phyloP scores from a whole-genome alignment of 2,329 filamentous ascomycete genomes.

The Gnomoniopsis smithogilvyi region DNA sequence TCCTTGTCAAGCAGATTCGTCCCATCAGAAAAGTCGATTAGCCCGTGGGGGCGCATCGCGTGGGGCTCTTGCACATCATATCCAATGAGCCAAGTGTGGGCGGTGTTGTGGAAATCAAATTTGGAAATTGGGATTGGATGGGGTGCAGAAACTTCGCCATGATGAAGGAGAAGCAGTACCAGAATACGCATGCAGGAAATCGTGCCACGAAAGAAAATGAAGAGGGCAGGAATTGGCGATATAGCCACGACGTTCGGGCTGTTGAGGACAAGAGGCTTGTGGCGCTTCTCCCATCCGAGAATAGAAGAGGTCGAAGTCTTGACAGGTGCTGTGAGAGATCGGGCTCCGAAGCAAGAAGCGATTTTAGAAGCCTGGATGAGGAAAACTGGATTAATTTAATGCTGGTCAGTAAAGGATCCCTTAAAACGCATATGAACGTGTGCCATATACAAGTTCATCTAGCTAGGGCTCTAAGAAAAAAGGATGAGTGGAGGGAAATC shows the following conservation, averaged over 20 bases:
- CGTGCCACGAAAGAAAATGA: background rate
- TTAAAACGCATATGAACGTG: too few species aligned
- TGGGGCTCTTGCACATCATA: constrained; percentile 38
- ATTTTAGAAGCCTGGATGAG: background rate
- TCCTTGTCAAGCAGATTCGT: constrained; percentile 33
- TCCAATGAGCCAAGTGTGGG: constrained; percentile 32
- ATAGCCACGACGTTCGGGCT: background rate
- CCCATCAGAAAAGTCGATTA: constrained; percentile 35
- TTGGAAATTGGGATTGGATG: constrained; percentile 29
- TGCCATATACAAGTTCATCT: too few species aligned
- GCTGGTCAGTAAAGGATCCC: too few species aligned
- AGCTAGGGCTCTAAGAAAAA: too few species aligned
- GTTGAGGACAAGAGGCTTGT: background rate
- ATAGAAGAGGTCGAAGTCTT: background rate
- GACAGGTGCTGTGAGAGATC: too few species aligned
- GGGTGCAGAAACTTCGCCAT: constrained; percentile 40
- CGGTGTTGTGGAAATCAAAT: constrained; percentile 40
- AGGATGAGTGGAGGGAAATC: too few species aligned
- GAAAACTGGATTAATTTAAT: too few species aligned
- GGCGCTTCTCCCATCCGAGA: background rate
- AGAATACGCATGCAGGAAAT: background rate
- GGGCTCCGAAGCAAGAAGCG: background rate
- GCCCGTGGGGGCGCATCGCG: constrained; percentile 41
- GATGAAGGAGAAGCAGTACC: constrained; percentile 20
- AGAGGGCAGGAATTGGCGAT: background rate